Evolutionary conservation across 768 basidiomycete genomes (phyloP), one percentile per base, ranked within the genome.

Genomic region (Boletus pseudopeckii): DNA sequence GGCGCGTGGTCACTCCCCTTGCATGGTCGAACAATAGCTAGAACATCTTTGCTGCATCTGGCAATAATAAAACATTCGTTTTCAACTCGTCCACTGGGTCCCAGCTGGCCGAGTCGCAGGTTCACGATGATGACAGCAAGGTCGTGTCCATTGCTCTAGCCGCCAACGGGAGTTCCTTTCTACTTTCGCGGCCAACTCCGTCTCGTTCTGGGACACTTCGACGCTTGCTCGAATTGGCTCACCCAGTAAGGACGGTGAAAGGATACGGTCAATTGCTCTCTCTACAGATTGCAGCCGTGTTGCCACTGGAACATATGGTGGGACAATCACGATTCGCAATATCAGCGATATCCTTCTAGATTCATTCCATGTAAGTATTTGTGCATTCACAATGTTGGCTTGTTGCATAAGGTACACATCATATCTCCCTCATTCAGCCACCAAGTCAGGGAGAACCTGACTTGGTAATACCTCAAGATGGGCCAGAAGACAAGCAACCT

Each of bases 271-370:
- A 11, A 34, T 53, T n/a, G 50, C 50, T 5, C 18, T 52, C n/a
- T 52, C 50, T 0, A 0, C 30, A 5, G 50, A 54, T 32, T 18
- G 15, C 10, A 20, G 3, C 4, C n/a, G 22, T 36, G 24, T 55
- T 10, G 54, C 54, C 2, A 40, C 24, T 7, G 54, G 54, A 5
- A n/a, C 44, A 28, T 4, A 0, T 1, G 1, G 20, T 1, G 50
- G 50, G 3, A 39, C 30, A 20, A 22, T 55, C 30, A 5, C 3
- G 13, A 36, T 54, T n/a, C 52, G 28, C 18, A 6, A 33, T 32
- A 52, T 56, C 33, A 5, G 22, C 2, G 10, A 13, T 18, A 32
- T 42, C 22, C 45, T 55, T 26, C 24, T 37, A 0, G 37, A 71
- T 11, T 37, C 6, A 24, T 45, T 45, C 28, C 6, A 14, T 30